Evolutionary conservation across 2,329 filamentous ascomycete genomes (phyloP), one percentile per base, ranked within the genome.

Genomic region (Colletotrichum lupini): DNA sequence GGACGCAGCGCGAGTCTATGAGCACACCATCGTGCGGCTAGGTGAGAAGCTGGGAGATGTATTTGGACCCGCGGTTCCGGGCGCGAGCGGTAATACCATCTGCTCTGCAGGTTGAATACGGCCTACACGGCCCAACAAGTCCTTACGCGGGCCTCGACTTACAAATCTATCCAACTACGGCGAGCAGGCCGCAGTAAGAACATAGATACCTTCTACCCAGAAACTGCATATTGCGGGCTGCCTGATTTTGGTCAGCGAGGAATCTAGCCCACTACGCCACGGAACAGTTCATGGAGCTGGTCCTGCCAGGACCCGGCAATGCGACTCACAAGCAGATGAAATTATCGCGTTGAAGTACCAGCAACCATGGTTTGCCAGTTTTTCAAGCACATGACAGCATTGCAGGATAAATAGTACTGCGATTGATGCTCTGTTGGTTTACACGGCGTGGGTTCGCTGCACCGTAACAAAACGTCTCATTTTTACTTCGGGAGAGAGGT

Each of bases 1-100:
- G 87, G 92, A 93, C 75, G 90, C 93, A 62, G 94, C 92, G 0
- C 88, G 88, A 75, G 91, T 97, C 2, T 98, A 97, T 82, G 94
- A 97, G 80, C 89, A 89, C 77, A 97, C 94, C 0, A 89, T 97
- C 76, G 88, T 94, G 52, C 88, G 93, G 78, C 82, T 97, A 16
- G 94, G 93, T 0, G 91, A 92, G 77, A 87, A 89, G 12, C 82
- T 97, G 32, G 92, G 89, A 16, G 84, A 85, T 58, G 78, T 63
- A 19, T 65, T 75, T 30, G 73, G 74, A 28, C 62, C 56, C 49
- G 19, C 22, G 24, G 14, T 46, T 42, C 68, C 60, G 9, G 46
- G 58, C 30, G 65, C 37, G 19, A 32, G 49, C 16, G 16, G 56
- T 28, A 26, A 65, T 16, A 35, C 52, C 5, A 24, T 32, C n/a